These are phyloP conservation scores for Tricholoma flavovirens DNA, from an alignment of 768 basidiomycete species.

Conservation along the genomic window DNA sequence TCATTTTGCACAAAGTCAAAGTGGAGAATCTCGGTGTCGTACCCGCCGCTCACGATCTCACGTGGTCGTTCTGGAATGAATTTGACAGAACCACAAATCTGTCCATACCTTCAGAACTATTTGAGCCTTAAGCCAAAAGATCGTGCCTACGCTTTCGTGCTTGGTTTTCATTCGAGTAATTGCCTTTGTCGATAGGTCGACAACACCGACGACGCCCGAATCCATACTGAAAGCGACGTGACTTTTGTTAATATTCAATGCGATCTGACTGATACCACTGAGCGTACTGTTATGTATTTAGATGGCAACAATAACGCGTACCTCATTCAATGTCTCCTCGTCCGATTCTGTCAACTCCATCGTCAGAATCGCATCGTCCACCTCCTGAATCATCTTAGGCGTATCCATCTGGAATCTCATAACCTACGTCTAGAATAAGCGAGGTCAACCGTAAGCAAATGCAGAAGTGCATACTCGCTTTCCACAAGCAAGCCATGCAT, in stretches of 20 bases:
- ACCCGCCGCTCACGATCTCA: conserved; percentile 75
- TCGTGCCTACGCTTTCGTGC: conserved; percentile 54
- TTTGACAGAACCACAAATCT: conserved; percentile 68
- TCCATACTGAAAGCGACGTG: conserved; percentile 68
- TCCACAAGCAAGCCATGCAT: conserved; percentile 66
- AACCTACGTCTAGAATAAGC: conserved; percentile 18
- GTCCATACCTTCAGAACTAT: conserved; percentile 6
- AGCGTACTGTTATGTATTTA: conserved; percentile 9
- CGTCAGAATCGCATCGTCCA: conserved; percentile 39
- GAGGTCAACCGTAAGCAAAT: background rate
- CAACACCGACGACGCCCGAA: conserved; percentile 58
- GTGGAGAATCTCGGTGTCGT: conserved; percentile 64
- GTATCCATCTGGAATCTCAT: conserved; percentile 43
- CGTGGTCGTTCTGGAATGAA: conserved; percentile 68
- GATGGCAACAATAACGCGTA: conserved; percentile 24
- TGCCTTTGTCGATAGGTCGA: conserved; percentile 48
- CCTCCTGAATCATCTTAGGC: conserved; percentile 47
- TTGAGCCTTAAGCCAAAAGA: background rate
- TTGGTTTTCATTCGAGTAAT: conserved; percentile 53
- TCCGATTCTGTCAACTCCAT: conserved; percentile 46
- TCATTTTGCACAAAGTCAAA: conserved; percentile 56
- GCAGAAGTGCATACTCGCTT: conserved; percentile 36
- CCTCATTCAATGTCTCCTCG: conserved; percentile 66
- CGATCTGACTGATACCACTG: conserved; percentile 51
- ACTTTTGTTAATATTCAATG: conserved; percentile 47